Percentiles rank a stretch among this genome's conserved stretches.
Evolutionary conservation across 352 stramenopile species (phyloP).

Genomic region (Globisporangium echinulatum): DNA sequence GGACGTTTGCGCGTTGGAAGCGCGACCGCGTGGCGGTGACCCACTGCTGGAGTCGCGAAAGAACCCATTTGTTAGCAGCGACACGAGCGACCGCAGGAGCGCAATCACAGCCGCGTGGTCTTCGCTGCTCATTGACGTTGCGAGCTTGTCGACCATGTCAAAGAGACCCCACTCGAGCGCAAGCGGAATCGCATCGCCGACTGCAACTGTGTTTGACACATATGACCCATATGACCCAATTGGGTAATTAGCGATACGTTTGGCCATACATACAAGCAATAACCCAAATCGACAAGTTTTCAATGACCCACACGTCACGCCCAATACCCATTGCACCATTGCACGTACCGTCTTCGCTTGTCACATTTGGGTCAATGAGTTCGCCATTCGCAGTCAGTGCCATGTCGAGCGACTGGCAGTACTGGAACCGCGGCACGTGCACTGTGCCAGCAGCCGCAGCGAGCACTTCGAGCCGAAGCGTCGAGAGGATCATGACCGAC

Average conservation of each 20-base stretch:
- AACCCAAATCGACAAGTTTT: too few relatives aligned
- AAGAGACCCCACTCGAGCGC: conserved; percentile 71
- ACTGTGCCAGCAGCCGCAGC: conserved; percentile 15
- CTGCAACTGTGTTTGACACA: conserved; percentile 21
- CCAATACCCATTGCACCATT: too few relatives aligned
- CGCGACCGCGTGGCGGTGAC: conserved; percentile 8
- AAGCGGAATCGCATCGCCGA: conserved; percentile 52
- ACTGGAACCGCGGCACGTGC: conserved; percentile 66
- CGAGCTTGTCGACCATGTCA: conserved; percentile 52
- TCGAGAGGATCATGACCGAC: conserved; percentile 58
- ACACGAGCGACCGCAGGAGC: conserved; percentile 49
- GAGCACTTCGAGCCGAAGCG: conserved; percentile 45
- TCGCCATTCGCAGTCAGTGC: conserved; percentile 71
- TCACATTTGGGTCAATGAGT: conserved; percentile 29
- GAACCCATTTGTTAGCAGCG: conserved; percentile 44
- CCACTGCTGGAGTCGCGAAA: conserved; percentile 34
- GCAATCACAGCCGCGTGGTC: conserved; percentile 58
- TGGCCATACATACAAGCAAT: too few relatives aligned
- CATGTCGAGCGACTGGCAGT: conserved; percentile 69
- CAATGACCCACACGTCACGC: too few relatives aligned
- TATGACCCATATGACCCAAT: too few relatives aligned
- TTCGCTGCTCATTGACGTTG: conserved; percentile 80
- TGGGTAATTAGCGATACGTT: too few relatives aligned
- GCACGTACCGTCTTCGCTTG: conserved; percentile 43
- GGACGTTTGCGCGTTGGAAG: conserved; percentile 14